Evolutionary conservation across 805 yeast species (phyloP), one percentile per base, ranked within the genome.

Genomic region (Tetrapisispora phaffii): DNA sequence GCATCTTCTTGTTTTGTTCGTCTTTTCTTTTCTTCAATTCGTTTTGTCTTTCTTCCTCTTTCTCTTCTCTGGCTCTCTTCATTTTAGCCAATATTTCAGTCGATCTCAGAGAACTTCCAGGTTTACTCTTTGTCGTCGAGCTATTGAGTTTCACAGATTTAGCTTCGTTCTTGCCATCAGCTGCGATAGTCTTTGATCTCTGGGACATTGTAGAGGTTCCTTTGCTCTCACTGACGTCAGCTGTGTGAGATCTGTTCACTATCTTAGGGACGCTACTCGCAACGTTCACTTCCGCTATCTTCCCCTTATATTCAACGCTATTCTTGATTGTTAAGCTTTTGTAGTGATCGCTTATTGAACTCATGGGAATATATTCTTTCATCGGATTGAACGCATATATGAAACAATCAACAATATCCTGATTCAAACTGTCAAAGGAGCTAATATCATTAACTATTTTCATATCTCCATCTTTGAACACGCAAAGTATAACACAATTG

Each of bases 311-410:
- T 20, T 48, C 41, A 37, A 48, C 42, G 10, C 60, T 56, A 45
- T 56, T 58, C 29, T 47, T 48, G 9, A 58, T 52, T 9, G 52
- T 33, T 32, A 52, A 42, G 22, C 46, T 39, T 20, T 47, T 54
- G 19, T 47, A 42, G 31, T 54, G 52, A 26, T 54, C 53, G 10
- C 44, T 26, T 8, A 51, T 44, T 21, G 17, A 21, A 44, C 54
- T 59, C 2, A 52, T 44, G 16, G 63, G 59, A 12, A 50, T 49
- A 40, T 57, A 57, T 29, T 49, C 49, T 7, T 59, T 57, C 53
- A 51, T 57, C 2, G 67, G 64, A 41, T 56, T 59, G 45, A 62
- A 59, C 4, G 61, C 67, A 50, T 61, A 62, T 20, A 62, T 62
- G 34, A 62, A 62, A 39, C 59, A 58, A 47, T 62, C 67, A 1